These are phyloP conservation scores for Lactarius quietus DNA, from an alignment of 768 basidiomycete genomes.

Conservation along the genomic window DNA sequence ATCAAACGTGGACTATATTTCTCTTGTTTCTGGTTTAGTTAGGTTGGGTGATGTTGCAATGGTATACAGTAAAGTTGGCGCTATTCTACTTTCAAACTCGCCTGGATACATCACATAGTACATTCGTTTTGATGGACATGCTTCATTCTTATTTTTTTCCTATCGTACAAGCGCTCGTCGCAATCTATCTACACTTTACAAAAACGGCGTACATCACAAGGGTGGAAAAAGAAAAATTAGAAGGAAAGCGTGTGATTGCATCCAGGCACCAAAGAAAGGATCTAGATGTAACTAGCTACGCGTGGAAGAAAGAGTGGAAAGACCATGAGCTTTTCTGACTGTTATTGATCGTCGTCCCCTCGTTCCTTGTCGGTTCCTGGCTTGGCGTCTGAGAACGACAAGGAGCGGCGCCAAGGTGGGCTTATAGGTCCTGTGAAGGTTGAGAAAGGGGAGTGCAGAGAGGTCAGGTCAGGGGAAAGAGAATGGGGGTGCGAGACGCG, in stretches of 20 bases:
- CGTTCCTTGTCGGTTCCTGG: conserved; percentile 3
- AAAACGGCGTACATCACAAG: background rate
- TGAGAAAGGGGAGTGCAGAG: background rate
- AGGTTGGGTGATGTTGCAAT: background rate
- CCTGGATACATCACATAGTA: background rate
- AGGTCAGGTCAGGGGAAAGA: background rate
- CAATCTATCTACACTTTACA: background rate
- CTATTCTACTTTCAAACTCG: background rate
- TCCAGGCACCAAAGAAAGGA: background rate
- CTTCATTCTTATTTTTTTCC: background rate
- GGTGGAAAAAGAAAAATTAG: background rate
- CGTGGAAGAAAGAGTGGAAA: background rate
- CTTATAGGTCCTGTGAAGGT: conserved; percentile 16
- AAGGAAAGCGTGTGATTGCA: background rate
- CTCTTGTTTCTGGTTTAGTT: background rate
- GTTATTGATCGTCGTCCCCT: background rate
- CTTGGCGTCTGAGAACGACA: background rate
- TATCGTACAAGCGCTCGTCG: conserved; percentile 4
- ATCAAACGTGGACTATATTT: background rate
- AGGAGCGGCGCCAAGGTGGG: background rate
- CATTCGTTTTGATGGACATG: background rate
- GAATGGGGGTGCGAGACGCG: conserved; percentile 25
- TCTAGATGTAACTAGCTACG: background rate
- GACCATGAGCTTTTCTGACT: background rate
- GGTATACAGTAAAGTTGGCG: background rate